Base-by-base conservation (phyloP, 1,284 basidiomycete species). In the Microbotryum saponariae region DNA sequence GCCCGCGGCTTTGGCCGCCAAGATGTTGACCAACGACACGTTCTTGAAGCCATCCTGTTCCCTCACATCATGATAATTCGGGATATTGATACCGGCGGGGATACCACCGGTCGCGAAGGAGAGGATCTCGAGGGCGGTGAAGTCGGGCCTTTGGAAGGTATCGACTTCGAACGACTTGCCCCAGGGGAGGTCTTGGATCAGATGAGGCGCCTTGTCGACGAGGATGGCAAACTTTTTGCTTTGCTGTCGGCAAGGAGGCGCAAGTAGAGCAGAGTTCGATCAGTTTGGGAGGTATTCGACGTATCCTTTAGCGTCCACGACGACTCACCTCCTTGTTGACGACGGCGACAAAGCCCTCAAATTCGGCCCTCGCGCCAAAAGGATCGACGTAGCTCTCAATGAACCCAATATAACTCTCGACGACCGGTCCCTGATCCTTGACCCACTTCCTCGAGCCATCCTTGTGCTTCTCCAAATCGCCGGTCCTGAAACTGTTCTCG, bases 321-420 rank as follows among this genome's bases (percentile, higher is more conserved):
- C 27, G 27, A 23, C 31, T 18, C 44, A 50, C 42, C 52, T 56
- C 49, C 31, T 55, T 50, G 62, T 66, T 64, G 54, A 91, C 89
- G 67, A 90, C 85, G 6, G 89, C 88, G 33, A 88, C 88, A 74
- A 91, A 91, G 44, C 88, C 88, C 82, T 91, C 88, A 87, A 88
- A 91, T 74, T 91, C 89, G 0, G 88, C 88, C 7, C 75, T 68
- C 2, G 71, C 70, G 1, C 75, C 75, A 14, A 70, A 72, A 8
- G 89, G 89, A 72, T 91, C 89, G 21, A 89, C 85, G 65, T 91
- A 91, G 1, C 85, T 87, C 55, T 72, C 66, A 51, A 70, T 64
- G 64, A 78, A 79, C 27, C 89, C 89, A 59, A 91, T 83, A 74
- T 91, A 90, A 45, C 82, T 86, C 75, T 91, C 89, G 14, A 92